These are phyloP conservation scores for Candida mattraensis DNA, from an alignment of 805 yeast genomes.

Conservation along the genomic window DNA sequence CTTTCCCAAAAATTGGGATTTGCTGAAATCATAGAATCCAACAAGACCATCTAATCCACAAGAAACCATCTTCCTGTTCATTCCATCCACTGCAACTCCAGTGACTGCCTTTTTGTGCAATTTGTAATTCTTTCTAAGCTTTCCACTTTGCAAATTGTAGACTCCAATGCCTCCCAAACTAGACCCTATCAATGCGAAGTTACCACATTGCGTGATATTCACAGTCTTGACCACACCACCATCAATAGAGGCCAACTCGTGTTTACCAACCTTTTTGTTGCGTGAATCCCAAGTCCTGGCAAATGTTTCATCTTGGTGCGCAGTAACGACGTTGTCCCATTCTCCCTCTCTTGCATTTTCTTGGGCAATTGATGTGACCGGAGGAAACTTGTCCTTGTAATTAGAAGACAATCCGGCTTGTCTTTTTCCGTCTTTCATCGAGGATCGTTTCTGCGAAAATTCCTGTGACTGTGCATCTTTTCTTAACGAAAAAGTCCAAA, in stretches of 20 bases:
- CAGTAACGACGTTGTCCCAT: conserved; percentile 92
- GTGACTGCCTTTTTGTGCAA: conserved; percentile 80
- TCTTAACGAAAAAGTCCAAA: conserved; percentile 91
- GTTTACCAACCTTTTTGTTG: conserved; percentile 76
- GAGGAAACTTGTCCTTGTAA: conserved; percentile 72
- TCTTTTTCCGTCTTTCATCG: conserved; percentile 43
- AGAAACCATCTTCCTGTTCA: conserved; percentile 85
- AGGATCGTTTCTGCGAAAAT: conserved; percentile 70
- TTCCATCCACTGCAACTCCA: conserved; percentile 85
- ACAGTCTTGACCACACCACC: conserved; percentile 73
- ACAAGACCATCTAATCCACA: conserved; percentile 87
- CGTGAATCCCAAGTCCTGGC: conserved; percentile 92
- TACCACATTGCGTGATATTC: conserved; percentile 88
- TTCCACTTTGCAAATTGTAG: conserved; percentile 91
- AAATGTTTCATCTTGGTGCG: conserved; percentile 76
- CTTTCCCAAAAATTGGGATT: conserved; percentile 65
- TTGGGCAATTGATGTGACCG: conserved; percentile 66
- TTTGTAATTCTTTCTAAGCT: conserved; percentile 64
- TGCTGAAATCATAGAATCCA: conserved; percentile 82
- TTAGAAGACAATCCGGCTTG: conserved; percentile 55
- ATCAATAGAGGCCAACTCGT: conserved; percentile 72
- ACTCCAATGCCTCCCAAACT: conserved; percentile 80
- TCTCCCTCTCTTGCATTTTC: conserved; percentile 77
- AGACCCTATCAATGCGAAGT: conserved; percentile 91
- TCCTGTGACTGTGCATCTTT: conserved; percentile 97